Evolutionary conservation across 1,284 basidiomycete species (phyloP), one percentile per base, ranked within the genome.

Genomic region (Kwoniella shivajii): DNA sequence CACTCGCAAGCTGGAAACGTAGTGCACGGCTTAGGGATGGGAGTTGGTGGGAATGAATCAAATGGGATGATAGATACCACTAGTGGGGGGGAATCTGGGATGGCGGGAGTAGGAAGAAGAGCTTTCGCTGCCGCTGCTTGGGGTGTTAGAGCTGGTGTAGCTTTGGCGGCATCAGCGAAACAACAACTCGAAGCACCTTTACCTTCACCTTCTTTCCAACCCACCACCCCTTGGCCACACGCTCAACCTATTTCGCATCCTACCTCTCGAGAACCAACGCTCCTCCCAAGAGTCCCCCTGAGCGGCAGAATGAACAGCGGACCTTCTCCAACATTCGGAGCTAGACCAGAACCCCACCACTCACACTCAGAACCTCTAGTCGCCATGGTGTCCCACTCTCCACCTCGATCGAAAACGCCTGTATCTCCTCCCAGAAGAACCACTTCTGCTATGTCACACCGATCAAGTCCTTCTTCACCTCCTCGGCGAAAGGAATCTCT

Each of bases 61-160:
- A 26, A 63, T 13, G 60, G 57, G 3, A 54, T 68, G 38, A 81
- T 85, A 5, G 85, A 90, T 68, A 90, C 89, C 14, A 85, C 86
- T 66, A 83, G 72, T 9, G 90, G 89, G 4, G 90, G 89, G 2
- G 85, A 83, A 60, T 89, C 89, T 6, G 90, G 90, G 0, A 92
- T 92, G 90, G 90, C 90, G 0, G 90, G 90, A 16, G 90, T 93
- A 2, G 90, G 90, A 4, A 80, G 90, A 58, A 80, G 90, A 60
- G 90, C 88, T 0, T 92, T 93, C 62, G 88, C 87, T 1, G 88
- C 90, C 7, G 89, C 84, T 7, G 87, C 88, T 3, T 77, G 75
- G 75, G 68, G 70, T n/a, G 71, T 74, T 1, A 63, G 70, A 31
- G 71, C 71, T 1, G 73, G 73, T 18, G 67, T 75, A 2, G 64